Percentiles rank a stretch among this genome's conserved stretches.
These are phyloP conservation scores for Penicillium subrubescens DNA, from an alignment of 495 filamentous ascomycete species.

Conservation along the genomic window DNA sequence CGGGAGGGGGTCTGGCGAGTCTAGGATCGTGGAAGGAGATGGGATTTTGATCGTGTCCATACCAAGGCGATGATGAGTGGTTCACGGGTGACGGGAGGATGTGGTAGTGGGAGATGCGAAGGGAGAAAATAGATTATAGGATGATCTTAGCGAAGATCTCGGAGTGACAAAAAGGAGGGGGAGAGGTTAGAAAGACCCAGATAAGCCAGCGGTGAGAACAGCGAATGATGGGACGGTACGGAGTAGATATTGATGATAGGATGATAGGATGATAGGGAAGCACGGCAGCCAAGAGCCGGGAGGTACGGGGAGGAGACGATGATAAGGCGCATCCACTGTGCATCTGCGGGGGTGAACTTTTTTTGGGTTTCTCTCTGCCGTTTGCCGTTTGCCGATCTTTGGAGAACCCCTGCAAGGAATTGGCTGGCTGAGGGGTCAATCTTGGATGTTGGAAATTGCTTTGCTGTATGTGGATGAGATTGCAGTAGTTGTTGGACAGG, in stretches of 20 bases:
- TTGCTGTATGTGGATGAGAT: too few species aligned
- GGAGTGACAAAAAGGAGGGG: background rate
- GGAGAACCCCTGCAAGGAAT: background rate
- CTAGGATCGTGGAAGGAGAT: slow-evolving; percentile 62
- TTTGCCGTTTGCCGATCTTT: slow-evolving; percentile 1
- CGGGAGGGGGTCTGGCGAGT: slow-evolving; percentile 40
- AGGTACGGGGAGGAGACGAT: background rate
- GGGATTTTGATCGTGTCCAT: slow-evolving; percentile 68
- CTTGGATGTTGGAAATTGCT: background rate
- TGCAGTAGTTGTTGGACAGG: too few species aligned
- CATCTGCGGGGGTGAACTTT: slow-evolving; percentile 18
- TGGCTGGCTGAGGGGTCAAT: slow-evolving; percentile 4
- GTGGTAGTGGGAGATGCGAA: background rate
- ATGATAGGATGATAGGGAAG: slow-evolving; percentile 9
- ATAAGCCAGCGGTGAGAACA: slow-evolving; percentile 1
- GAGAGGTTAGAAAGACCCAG: background rate
- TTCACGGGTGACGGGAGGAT: background rate
- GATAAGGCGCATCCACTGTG: slow-evolving; percentile 24
- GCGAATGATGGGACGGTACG: slow-evolving; percentile 15
- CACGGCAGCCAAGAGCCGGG: background rate
- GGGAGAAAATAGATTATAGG: background rate
- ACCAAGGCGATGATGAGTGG: slow-evolving; percentile 22
- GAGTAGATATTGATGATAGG: background rate
- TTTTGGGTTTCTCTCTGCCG: background rate
- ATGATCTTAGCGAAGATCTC: background rate